Evolutionary conservation across 495 filamentous ascomycete species (phyloP), one percentile per base, ranked within the genome.

Genomic region (Aspergillus coremiiformis): DNA sequence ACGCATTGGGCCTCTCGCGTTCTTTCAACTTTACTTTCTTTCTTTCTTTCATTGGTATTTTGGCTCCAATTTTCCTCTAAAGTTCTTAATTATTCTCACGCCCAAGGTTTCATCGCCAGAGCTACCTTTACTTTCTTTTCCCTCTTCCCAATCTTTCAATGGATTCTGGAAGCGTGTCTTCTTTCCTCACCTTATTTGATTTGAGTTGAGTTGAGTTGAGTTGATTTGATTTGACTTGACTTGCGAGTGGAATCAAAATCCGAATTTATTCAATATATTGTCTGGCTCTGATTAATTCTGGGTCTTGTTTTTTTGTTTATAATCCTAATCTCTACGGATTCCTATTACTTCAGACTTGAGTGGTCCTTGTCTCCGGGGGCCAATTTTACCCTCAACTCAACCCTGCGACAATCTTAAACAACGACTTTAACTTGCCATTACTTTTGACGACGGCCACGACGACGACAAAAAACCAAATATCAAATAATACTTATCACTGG

Each of bases 21-120:
- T 59, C 49, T 55, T 60, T 63, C 56, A 51, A 53, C 55, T 65
- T 66, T 64, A 60, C 44, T 42, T 64, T 43, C 52, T 56, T 48
- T 33, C 58, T 61, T 52, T 48, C 54, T 53, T 54, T 42, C 15
- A n/a, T 53, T 56, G 37, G 57, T 63, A 56, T 57, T 54, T 54
- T 45, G n/a, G 7, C 23, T 45, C 22, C 43, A 45, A 21, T 41
- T 21, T 41, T 22, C 19, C 27, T 49, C 19, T 49, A 22, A 24
- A 8, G 12, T 39, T 26, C 9, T 37, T 42, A 10, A 22, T 9
- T 27, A 27, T 27, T 27, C 24, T 8, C 24, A 27, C 24, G 24
- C 47, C 47, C 21, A 19, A 39, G 33, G 20, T 49, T 24, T 42
- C 37, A 27, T 17, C 29, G 12, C 44, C 4, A 27, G 19, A 47